Percentiles rank a stretch among this genome's conserved stretches.
Evolutionary conservation across 2,329 filamentous ascomycete species (phyloP).

Genomic region (Fusarium duplospermum): DNA sequence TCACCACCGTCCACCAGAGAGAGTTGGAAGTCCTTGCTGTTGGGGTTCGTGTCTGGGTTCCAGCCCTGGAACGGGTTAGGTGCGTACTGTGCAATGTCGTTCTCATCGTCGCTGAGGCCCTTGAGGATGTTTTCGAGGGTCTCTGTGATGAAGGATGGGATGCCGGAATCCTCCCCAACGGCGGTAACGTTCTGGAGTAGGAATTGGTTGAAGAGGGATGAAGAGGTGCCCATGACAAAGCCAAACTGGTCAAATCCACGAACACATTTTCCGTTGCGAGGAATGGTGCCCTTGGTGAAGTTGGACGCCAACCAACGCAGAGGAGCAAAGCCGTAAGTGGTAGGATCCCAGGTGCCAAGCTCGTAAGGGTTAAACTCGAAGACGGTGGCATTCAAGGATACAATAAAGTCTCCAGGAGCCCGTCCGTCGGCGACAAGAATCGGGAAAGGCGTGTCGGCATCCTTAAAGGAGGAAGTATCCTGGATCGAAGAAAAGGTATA

Average conservation of each 20-base stretch:
- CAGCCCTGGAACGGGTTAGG: constrained; percentile 69
- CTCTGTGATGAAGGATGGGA: constrained; percentile 53
- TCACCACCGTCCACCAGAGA: constrained; percentile 84
- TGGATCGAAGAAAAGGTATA: constrained; percentile 82
- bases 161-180: constrained; percentile 47
- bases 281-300: constrained; percentile 60
- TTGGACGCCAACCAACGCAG: constrained; percentile 69
- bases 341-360: constrained; percentile 71
- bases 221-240: constrained; percentile 83
- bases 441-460: constrained; percentile 58
- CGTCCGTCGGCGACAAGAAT: constrained; percentile 61
- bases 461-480: constrained; percentile 55
- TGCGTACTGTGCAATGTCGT: constrained; percentile 79
- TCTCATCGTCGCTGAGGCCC: constrained; percentile 65
- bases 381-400: constrained; percentile 66
- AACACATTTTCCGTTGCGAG: constrained; percentile 57
- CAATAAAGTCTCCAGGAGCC: constrained; percentile 54
- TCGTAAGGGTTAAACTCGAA: constrained; percentile 75
- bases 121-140: constrained; percentile 62
- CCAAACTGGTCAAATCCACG: constrained; percentile 81
- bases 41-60: constrained; percentile 55
- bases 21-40: constrained; percentile 61
- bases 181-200: constrained; percentile 66
- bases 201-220: constrained; percentile 78
- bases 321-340: constrained; percentile 67